phyloP scores from a whole-genome alignment of 2,329 filamentous ascomycete genomes.

The Paradendryphiella salina region DNA sequence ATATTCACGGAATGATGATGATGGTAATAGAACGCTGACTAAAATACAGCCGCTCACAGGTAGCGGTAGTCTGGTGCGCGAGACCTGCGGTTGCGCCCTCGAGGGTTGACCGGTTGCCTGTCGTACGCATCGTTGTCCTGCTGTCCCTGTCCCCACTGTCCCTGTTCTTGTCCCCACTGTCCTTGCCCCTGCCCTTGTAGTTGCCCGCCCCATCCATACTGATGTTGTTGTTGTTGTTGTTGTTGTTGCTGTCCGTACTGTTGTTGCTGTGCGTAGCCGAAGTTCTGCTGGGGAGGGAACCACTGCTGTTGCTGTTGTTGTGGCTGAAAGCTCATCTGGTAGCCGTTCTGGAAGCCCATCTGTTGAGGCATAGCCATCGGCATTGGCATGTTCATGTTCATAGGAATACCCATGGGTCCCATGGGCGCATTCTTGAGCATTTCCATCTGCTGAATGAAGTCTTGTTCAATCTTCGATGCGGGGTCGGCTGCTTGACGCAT shows the following conservation, averaged over 20 bases:
- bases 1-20: neutral
- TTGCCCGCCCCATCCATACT: constrained; percentile 16
- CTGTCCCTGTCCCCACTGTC: constrained; percentile 8
- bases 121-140: constrained; percentile 72
- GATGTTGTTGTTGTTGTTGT: constrained; percentile 17
- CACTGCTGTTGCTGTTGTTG: constrained; percentile 10
- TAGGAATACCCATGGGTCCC: constrained; percentile 27
- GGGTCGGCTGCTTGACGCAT: constrained; percentile 61
- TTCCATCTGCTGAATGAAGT: constrained; percentile 54
- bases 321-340: constrained; percentile 20
- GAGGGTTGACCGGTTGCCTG: constrained; percentile 90
- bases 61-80: constrained; percentile 75
- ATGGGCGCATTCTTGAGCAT: constrained; percentile 50
- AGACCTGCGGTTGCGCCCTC: constrained; percentile 76
- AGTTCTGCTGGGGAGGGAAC: constrained; percentile 63
- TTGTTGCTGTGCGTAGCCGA: constrained; percentile 13
- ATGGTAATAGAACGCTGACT: neutral
- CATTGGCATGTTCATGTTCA: constrained; percentile 36
- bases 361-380: constrained; percentile 15
- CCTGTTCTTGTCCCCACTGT: constrained; percentile 6
- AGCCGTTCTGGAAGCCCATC: constrained; percentile 1
- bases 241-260: constrained; percentile 9
- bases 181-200: constrained; percentile 6
- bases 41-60: constrained; percentile 5
- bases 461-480: constrained; percentile 41